Conservation (phyloP, 768 basidiomycete species). For the Rhodocollybia butyracea region DNA sequence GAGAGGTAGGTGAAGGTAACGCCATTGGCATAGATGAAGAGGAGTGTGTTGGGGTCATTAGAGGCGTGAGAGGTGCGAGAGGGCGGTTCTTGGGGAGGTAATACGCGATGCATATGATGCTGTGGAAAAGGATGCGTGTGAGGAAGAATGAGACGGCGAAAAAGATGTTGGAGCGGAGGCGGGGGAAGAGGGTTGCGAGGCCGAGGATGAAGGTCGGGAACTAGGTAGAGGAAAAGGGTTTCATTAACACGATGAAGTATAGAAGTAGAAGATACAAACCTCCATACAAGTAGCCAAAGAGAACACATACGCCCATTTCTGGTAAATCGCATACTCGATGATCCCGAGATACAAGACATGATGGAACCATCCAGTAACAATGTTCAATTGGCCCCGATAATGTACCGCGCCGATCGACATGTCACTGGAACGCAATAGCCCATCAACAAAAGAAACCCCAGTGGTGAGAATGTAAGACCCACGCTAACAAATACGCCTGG, state of each 20-base stretch:
- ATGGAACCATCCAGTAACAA: conserved; percentile 56
- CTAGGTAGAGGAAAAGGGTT: conserved; percentile 20
- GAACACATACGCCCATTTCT: conserved; percentile 39
- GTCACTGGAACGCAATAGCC: too few relatives aligned
- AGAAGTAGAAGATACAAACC: conserved; percentile 22
- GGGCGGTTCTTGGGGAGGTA: conserved; percentile 23
- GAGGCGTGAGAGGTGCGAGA: not conserved
- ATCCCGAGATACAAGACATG: conserved; percentile 40
- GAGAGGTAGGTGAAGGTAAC: too few relatives aligned
- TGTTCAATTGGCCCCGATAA: conserved; percentile 44
- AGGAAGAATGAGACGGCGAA: conserved; percentile 50
- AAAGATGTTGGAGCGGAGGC: conserved; percentile 42
- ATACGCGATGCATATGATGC: conserved; percentile 31
- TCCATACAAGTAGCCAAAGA: conserved; percentile 46
- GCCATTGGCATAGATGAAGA: too few relatives aligned
- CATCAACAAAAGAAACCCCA: not conserved
- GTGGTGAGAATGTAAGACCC: conserved; percentile 15
- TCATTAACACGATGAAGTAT: not conserved
- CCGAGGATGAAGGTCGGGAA: conserved; percentile 55
- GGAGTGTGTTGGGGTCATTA: not conserved
- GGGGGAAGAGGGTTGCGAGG: conserved; percentile 39
- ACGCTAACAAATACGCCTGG: conserved; percentile 44
- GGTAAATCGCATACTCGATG: conserved; percentile 33
- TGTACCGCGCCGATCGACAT: conserved; percentile 40
- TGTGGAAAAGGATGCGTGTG: conserved; percentile 47